Evolutionary conservation across 192 early-diverging fungal species (phyloP).

Genomic region (Coemansia sp.): DNA sequence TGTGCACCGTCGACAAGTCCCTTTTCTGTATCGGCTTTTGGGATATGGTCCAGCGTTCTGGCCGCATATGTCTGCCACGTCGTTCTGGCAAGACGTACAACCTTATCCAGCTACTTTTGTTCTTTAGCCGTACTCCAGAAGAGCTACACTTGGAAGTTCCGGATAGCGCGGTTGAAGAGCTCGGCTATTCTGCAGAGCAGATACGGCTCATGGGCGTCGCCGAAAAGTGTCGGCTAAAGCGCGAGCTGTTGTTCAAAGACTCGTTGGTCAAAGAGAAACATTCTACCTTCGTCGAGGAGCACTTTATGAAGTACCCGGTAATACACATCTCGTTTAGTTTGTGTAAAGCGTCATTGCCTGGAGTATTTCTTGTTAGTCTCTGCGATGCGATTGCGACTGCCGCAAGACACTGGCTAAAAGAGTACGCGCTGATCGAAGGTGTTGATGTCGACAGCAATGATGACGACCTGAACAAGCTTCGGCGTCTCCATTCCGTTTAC

Average conservation of each 20-base stretch:
- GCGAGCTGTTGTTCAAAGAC: conserved; percentile 24
- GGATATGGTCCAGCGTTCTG: conserved; percentile 24
- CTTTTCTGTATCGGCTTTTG: conserved; percentile 49
- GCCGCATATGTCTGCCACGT: conserved; percentile 40
- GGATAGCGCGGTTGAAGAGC: conserved; percentile 7
- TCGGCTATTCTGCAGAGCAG: neutral
- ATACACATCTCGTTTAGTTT: conserved; percentile 26
- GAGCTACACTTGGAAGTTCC: conserved; percentile 9
- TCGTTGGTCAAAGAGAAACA: conserved; percentile 30
- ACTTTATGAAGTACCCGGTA: conserved; percentile 49
- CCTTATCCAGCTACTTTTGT: conserved; percentile 37
- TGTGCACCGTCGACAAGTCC: conserved; percentile 50
- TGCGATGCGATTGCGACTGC: neutral
- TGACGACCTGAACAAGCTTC: no score
- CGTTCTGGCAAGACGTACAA: conserved; percentile 50
- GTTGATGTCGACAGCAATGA: no score
- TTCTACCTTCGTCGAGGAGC: conserved; percentile 24
- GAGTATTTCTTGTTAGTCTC: conserved; percentile 14
- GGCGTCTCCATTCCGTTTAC: no score
- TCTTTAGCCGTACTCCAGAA: conserved; percentile 31
- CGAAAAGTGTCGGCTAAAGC: conserved; percentile 30
- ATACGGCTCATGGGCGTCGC: conserved; percentile 13
- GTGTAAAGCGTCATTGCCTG: conserved; percentile 16
- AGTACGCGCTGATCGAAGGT: neutral
- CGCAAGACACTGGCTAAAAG: neutral